Evolutionary conservation across 2,329 filamentous ascomycete genomes (phyloP).

Genomic region (Dothistroma pini): DNA sequence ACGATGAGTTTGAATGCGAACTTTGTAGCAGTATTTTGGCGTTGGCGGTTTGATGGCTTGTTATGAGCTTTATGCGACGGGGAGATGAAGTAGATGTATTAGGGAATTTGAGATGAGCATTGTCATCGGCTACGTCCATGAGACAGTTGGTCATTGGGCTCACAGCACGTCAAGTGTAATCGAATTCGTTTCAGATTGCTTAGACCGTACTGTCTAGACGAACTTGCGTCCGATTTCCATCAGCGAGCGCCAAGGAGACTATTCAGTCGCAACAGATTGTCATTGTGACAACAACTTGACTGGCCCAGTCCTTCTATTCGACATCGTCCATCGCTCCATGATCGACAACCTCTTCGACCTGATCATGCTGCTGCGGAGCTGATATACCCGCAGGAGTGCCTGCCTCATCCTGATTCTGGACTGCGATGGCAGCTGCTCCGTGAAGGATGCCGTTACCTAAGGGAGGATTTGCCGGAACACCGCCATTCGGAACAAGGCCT

Average conservation of each 20-base stretch:
- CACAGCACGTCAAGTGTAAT: neutral
- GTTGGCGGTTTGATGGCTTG: neutral
- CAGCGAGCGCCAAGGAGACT: too few species aligned
- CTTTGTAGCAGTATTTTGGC: neutral
- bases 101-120: neutral
- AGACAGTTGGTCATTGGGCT: neutral
- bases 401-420: neutral
- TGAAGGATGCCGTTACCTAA: neutral
- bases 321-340: slow-evolving; percentile 2
- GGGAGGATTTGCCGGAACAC: neutral
- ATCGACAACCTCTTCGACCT: neutral
- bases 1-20: neutral
- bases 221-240: too few species aligned
- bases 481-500: neutral
- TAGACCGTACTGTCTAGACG: too few species aligned
- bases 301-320: neutral
- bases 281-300: too few species aligned
- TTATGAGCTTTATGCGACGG: neutral
- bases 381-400: neutral
- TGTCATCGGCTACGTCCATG: neutral
- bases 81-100: neutral
- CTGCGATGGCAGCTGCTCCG: neutral
- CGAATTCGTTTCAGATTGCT: too few species aligned
- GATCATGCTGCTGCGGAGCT: neutral
- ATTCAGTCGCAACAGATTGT: too few species aligned